Evolutionary conservation across 1,139 yeast species (phyloP), one percentile per base, ranked within the genome.

Genomic region (Geotrichum aggregatum): DNA sequence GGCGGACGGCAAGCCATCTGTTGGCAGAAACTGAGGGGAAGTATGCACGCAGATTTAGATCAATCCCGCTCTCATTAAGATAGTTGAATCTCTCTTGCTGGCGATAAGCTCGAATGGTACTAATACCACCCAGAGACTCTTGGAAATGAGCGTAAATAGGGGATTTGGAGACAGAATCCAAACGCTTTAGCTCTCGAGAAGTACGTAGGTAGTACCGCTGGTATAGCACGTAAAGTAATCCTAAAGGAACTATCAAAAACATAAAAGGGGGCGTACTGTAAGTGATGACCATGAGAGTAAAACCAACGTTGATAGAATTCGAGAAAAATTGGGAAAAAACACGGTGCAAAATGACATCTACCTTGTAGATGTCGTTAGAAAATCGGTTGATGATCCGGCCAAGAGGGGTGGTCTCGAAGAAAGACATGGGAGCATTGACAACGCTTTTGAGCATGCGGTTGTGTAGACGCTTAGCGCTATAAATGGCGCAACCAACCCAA

Each of bases 131-230:
- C 60, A 88, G 71, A 8, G 83, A 75, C 66, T 88, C 96, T 62
- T 83, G 86, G 66, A 87, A 83, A 61, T 85, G 88, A 56, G 87
- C 80, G 71, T 82, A 85, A 31, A 87, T 91, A 52, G 82, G 79
- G 0, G 95, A 86, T 66, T 94, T 75, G 60, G 85, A 75, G 14
- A 79, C 69, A 10, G 95, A 87, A 62, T 85, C 87, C 61, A 88
- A 70, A 61, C 96, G 78, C 65, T 87, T 86, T 52, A 88, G 71
- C 66, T 87, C 95, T 66, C 95, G 77, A 7, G 89, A 80, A 10
- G 89, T 79, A 52, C 80, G 82, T 63, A 84, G 91, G 63, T 84
- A 87, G 68, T 84, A 87, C 63, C 81, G 86, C 69, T 94, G 98
- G 67, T 87, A 91, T 65, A 82, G 84, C 54, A 81, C 70, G 70